phyloP scores from a whole-genome alignment of 2,329 filamentous ascomycete species.

The Diaporthe helianthi region DNA sequence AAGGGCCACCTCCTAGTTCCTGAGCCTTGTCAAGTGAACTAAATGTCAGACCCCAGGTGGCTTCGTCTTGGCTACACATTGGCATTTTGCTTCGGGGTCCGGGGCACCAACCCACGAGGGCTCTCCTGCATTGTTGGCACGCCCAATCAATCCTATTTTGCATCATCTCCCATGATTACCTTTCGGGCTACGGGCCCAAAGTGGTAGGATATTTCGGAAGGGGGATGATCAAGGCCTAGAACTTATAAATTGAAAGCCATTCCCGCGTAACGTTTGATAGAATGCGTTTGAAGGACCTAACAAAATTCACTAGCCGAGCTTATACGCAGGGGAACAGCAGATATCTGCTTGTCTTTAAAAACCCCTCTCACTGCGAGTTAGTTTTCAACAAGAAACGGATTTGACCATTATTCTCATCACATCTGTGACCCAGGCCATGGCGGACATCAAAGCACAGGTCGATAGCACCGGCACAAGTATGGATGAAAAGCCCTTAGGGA shows the following conservation, averaged over 20 bases:
- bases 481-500: constrained; percentile 6
- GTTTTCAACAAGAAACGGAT: neutral
- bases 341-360: neutral
- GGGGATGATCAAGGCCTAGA: neutral
- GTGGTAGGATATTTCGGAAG: neutral
- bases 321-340: neutral
- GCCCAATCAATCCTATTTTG: neutral
- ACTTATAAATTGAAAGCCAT: constrained; percentile 18
- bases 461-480: constrained; percentile 24
- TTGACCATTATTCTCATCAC: neutral
- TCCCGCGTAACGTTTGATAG: neutral
- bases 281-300: neutral
- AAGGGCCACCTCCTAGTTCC: constrained; percentile 6
- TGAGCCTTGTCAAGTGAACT: constrained; percentile 8
- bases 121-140: neutral
- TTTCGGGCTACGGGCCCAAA: constrained; percentile 18
- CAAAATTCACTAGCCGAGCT: neutral
- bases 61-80: constrained; percentile 20
- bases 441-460: constrained; percentile 15
- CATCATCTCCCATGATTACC: constrained; percentile 18
- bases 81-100: constrained; percentile 16
- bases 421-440: constrained; percentile 8
- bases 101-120: constrained; percentile 3
- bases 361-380: neutral
- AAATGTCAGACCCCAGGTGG: constrained; percentile 17